These are phyloP conservation scores for Leccinum rimulosum DNA, from an alignment of 768 basidiomycete genomes.

Conservation along the genomic window DNA sequence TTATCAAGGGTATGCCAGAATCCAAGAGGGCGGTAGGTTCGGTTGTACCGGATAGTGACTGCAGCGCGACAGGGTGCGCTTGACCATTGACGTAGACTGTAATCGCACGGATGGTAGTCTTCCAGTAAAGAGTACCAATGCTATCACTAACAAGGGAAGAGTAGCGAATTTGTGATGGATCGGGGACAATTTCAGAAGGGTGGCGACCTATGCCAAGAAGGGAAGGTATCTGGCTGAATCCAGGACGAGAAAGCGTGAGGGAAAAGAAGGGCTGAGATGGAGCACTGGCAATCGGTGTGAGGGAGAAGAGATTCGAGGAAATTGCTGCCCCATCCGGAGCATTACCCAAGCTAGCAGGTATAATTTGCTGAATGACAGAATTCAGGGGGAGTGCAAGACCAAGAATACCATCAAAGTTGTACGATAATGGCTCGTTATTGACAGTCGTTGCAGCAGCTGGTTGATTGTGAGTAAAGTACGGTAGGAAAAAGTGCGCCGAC, in stretches of 20 bases:
- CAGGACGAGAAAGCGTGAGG: constrained; percentile 66
- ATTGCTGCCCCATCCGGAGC: constrained; percentile 63
- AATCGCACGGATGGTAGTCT: constrained; percentile 52
- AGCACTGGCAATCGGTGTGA: constrained; percentile 50
- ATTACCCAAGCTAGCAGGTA: constrained; percentile 50
- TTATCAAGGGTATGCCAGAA: constrained; percentile 64
- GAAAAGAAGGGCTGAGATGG: constrained; percentile 66
- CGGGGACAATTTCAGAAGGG: constrained; percentile 48
- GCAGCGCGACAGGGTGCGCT: constrained; percentile 39
- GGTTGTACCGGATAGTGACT: constrained; percentile 37
- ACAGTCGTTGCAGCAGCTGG: constrained; percentile 61
- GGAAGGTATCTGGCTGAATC: constrained; percentile 52
- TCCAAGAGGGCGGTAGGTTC: constrained; percentile 71
- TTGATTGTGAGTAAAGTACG: not conserved
- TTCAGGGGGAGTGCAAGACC: constrained; percentile 74
- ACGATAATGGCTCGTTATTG: constrained; percentile 52
- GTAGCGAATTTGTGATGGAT: constrained; percentile 54
- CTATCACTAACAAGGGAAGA: constrained; percentile 41
- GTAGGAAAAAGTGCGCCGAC: constrained; percentile 8
- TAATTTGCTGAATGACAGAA: constrained; percentile 55
- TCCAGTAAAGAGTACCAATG: constrained; percentile 58
- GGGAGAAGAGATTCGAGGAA: constrained; percentile 69
- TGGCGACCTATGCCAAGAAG: constrained; percentile 70
- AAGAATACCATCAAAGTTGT: constrained; percentile 62
- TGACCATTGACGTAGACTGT: constrained; percentile 57